Evolutionary conservation across 805 yeast species (phyloP), one percentile per base, ranked within the genome.

Genomic region (Suhomyces sp.): DNA sequence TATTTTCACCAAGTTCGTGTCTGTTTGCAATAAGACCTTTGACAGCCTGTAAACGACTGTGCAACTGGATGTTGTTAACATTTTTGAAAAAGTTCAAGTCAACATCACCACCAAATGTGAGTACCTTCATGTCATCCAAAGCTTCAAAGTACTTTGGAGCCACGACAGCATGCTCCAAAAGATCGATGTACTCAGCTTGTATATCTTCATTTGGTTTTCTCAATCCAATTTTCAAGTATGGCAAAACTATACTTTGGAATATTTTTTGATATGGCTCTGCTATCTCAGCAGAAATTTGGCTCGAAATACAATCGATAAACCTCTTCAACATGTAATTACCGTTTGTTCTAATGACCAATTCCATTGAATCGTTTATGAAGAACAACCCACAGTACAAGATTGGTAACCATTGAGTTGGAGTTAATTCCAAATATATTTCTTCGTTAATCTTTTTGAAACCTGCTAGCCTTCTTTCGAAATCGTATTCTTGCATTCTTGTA

Each of bases 1-100:
- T 81, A 23, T 65, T 61, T 17, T 76, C 76, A 0, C 75, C 58
- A 5, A 90, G 57, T 5, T 65, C 44, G 14, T 56, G 39, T 5
- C 77, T 73, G 27, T 70, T 49, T 4, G 69, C 78, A 8, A 72
- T 71, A 19, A 90, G 60, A 39, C 84, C 72, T 49, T 78, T 74
- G 15, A 91, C 70, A 0, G 98, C 95, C 49, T 88, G 74, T 56
- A 84, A 88, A 48, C 96, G 82, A 62, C 95, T 77, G 51, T 83
- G 88, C 7, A 83, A 50, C 63, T 91, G 98, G 23, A 91, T 79
- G 56, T 91, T 96, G 40, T 72, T 74, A 31, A 93, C 70, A 48
- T 88, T 88, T 27, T 63, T 55, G 60, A 87, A 87, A 53, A 87
- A 84, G 57, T 87, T 81, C 4, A 88, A 83, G 48, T 88, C 97